phyloP scores from a whole-genome alignment of 768 basidiomycete species.

The Boletus huronensis region DNA sequence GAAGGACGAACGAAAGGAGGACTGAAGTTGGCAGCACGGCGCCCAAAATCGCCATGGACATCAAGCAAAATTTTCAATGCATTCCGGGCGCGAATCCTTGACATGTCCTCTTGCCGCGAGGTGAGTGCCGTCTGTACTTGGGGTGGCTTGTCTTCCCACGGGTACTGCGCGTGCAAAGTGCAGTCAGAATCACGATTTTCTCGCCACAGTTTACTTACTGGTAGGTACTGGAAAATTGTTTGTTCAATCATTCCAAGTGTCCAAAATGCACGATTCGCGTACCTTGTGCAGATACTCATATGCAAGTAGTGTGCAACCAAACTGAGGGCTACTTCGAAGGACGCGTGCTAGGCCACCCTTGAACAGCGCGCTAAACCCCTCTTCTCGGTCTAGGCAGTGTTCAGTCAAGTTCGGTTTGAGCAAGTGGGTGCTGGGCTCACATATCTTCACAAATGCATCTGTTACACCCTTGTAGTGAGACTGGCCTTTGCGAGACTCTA shows the following conservation, averaged over 20 bases:
- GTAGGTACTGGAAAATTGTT: conserved; percentile 27
- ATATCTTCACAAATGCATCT: conserved; percentile 90
- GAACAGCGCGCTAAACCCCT: conserved; percentile 86
- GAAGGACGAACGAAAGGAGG: conserved; percentile 23
- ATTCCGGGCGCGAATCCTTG: conserved; percentile 88
- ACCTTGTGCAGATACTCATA: conserved; percentile 72
- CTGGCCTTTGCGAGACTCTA: conserved; percentile 88
- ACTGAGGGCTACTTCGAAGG: conserved; percentile 86
- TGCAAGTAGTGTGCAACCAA: conserved; percentile 88
- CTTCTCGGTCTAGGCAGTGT: conserved; percentile 63
- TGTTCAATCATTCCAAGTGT: neutral
- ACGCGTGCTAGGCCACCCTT: conserved; percentile 90
- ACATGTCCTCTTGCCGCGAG: conserved; percentile 74
- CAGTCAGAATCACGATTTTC: conserved; percentile 2
- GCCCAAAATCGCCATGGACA: conserved; percentile 85
- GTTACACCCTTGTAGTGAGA: conserved; percentile 85
- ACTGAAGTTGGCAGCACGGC: conserved; percentile 43
- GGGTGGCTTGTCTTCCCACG: conserved; percentile 67
- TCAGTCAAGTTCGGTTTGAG: conserved; percentile 8
- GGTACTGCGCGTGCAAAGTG: conserved; percentile 53
- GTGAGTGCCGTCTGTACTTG: conserved; percentile 71
- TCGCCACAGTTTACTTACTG: conserved; percentile 20
- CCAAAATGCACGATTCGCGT: conserved; percentile 22
- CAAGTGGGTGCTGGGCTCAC: conserved; percentile 42
- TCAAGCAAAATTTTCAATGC: conserved; percentile 90